A percentile compares a stretch with the other conserved stretches of the same genome.
These are phyloP conservation scores for Parachlorella kessleri DNA, from an alignment of 139 green algal species.

Conservation along the genomic window DNA sequence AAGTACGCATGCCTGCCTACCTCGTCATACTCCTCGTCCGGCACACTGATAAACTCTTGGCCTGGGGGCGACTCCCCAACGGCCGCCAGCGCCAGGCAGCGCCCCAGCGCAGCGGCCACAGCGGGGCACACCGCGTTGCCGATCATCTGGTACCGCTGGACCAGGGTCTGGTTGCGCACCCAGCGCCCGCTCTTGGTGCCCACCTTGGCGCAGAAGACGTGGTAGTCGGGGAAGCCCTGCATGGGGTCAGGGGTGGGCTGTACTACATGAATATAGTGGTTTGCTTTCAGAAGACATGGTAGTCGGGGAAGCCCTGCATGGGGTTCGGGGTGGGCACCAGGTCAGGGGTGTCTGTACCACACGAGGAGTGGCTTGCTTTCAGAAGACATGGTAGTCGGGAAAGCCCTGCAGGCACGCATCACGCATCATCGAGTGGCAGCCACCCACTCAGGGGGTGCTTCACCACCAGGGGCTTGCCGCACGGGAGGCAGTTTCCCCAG, in stretches of 20 bases:
- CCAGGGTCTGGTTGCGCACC: background rate
- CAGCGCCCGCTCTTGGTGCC: background rate
- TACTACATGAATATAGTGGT: too few relatives aligned
- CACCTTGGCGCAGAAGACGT: constrained; percentile 23
- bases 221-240: constrained; percentile 86
- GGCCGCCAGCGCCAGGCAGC: constrained; percentile 62
- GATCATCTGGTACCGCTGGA: background rate
- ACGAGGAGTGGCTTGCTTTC: too few relatives aligned
- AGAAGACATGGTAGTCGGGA: constrained; percentile 69
- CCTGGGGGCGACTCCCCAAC: constrained; percentile 23
- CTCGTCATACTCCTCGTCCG: constrained; percentile 31
- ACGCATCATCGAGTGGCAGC: too few relatives aligned
- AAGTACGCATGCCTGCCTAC: constrained; percentile 1
- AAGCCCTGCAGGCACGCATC: too few relatives aligned
- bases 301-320: constrained; percentile 85
- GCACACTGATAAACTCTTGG: constrained; percentile 40
- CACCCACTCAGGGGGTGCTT: too few relatives aligned
- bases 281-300: constrained; percentile 54
- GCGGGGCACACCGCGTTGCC: constrained; percentile 25
- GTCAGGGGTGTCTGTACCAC: too few relatives aligned
- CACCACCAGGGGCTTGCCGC: too few relatives aligned
- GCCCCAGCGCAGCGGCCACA: constrained; percentile 65
- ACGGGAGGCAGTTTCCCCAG: too few relatives aligned
- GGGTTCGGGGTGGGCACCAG: background rate
- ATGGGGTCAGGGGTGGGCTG: background rate